Base-by-base conservation (phyloP, 768 basidiomycete species). In the Serendipita sp. region DNA sequence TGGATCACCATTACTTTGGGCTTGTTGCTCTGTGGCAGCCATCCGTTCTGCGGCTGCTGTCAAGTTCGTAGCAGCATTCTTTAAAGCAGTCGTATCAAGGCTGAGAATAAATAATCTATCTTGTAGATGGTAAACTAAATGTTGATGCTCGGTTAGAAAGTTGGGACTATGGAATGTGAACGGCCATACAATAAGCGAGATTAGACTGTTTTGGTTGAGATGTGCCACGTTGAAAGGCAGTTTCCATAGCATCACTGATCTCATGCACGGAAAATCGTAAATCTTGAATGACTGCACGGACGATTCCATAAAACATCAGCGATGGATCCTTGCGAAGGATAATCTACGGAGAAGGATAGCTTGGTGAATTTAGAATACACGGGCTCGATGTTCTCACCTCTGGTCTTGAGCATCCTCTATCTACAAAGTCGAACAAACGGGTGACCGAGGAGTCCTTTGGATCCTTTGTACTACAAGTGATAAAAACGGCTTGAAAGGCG, bases 251-350 rank as follows among this genome's bases (percentile, higher is more conserved):
- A 4, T 60, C 34, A n/a, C 55, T 34, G 34, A 60, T 18, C 27
- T 60, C 29, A 33, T 60, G 55, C 16, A 33, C 55, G n/a, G 27
- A 27, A 37, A 60, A 60, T 33, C 55, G 55, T n/a, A 60, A n/a
- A 37, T 60, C 55, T 31, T 60, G 55, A 60, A 60, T 60, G 29
- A 60, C 55, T n/a, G 55, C 55, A 11, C 55, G 55, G 8, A 60
- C 18, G 18, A 60, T 60, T 4, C 29, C 29, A n/a, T 60, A 60
- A 36, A 60, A 60, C 55, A 60, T 60, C 27, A 60, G 27, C 4
- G 55, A 33, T 31, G 55, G 55, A 29, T 60, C 55, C n/a, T 31
- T 60, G 55, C 55, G 55, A n/a, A 60, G 55, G 55, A 60, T 29
- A 29, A 60, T 60, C 55, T 60, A 36, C 23, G 23, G 23, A 23